Conservation (phyloP, 495 filamentous ascomycete species). For the Aspergillus panamensis region DNA sequence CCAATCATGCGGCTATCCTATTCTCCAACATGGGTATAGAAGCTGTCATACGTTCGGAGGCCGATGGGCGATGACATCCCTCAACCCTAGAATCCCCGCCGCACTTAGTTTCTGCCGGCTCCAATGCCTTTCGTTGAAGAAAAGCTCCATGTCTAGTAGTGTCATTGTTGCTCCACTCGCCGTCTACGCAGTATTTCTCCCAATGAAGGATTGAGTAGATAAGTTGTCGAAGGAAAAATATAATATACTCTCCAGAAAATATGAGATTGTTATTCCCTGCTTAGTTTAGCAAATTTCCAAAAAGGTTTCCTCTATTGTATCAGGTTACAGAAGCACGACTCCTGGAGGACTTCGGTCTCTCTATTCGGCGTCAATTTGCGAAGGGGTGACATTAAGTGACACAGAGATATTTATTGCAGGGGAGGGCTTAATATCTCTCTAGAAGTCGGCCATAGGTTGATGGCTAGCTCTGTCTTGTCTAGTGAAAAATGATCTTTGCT, state of each 20-base stretch:
- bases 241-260: too few species aligned
- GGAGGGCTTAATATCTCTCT: not conserved
- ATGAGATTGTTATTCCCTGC: too few species aligned
- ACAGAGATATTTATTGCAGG: not conserved
- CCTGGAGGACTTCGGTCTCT: not conserved
- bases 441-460: not conserved
- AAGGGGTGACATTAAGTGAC: not conserved
- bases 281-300: too few species aligned
- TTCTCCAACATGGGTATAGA: not conserved
- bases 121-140: too few species aligned
- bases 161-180: too few species aligned
- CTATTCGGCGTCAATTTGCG: not conserved
- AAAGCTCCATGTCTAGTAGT: too few species aligned
- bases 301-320: not conserved
- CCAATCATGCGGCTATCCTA: not conserved
- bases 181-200: too few species aligned
- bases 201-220: too few species aligned
- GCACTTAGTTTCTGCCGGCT: too few species aligned
- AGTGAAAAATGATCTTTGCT: too few species aligned
- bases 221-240: too few species aligned
- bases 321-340: not conserved
- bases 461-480: not conserved
- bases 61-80: not conserved
- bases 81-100: too few species aligned
- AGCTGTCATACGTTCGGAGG: not conserved